Evolutionary conservation across 306 rosid genomes (phyloP).

Genomic region (Ammopiptanthus mongolicus): DNA sequence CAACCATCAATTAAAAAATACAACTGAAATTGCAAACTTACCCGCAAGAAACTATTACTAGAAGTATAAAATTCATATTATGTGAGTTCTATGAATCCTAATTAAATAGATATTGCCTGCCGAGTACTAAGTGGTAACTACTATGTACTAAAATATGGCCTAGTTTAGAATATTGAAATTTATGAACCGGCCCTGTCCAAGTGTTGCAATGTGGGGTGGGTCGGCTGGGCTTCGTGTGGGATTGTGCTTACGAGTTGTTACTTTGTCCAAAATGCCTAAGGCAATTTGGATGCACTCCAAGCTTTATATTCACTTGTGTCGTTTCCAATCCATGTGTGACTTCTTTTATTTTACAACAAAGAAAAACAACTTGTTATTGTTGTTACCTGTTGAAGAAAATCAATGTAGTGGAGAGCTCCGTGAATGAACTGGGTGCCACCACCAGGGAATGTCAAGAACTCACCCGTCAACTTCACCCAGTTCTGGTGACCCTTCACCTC

Average conservation of each 20-base stretch:
- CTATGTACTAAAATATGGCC: not conserved
- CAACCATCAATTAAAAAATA: not conserved
- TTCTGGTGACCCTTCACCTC: constrained; percentile 85
- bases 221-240: too few species aligned
- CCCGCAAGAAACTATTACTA: not conserved
- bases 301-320: too few species aligned
- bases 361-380: not conserved
- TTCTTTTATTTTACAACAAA: too few species aligned
- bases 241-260: too few species aligned
- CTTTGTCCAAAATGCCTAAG: too few species aligned
- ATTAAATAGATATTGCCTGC: not conserved
- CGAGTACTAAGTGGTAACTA: not conserved
- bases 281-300: too few species aligned
- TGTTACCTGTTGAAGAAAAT: constrained; percentile 58
- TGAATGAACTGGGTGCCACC: constrained; percentile 92
- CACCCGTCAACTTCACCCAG: constrained; percentile 81
- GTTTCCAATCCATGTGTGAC: too few species aligned
- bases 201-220: too few species aligned
- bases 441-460: constrained; percentile 74
- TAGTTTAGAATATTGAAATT: too few species aligned
- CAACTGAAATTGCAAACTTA: not conserved
- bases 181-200: too few species aligned
- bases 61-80: not conserved
- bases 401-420: constrained; percentile 85
- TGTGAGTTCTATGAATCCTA: not conserved